These are phyloP conservation scores for Cairneyella variabilis DNA, from an alignment of 495 filamentous ascomycete genomes.

Conservation along the genomic window DNA sequence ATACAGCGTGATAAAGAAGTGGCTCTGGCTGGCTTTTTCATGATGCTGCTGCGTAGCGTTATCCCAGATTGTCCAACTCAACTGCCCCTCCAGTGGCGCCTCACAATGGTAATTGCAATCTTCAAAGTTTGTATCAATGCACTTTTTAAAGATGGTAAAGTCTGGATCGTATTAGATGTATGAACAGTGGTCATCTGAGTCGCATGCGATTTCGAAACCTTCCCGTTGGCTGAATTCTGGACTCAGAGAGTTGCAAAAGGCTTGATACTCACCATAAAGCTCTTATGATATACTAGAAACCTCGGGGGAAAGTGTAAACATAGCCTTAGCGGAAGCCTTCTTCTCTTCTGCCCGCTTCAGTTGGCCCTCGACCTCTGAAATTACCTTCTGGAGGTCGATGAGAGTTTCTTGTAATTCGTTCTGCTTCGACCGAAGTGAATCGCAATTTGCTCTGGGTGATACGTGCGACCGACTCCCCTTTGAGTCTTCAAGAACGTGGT, in stretches of 20 bases:
- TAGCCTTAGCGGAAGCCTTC: not conserved
- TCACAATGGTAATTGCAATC: conserved; percentile 9
- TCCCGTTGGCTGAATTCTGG: conserved; percentile 3
- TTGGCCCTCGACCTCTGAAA: not conserved
- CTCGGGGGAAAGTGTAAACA: not conserved
- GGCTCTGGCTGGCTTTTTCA: too few relatives aligned
- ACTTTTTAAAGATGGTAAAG: conserved; percentile 5
- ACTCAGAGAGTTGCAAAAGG: conserved; percentile 17
- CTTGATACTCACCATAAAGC: conserved; percentile 12
- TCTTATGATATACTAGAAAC: conserved; percentile 4
- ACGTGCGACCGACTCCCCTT: too few relatives aligned
- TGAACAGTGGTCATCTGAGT: not conserved
- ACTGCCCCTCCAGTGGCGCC: not conserved
- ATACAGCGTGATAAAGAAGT: not conserved
- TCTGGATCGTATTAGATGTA: conserved; percentile 16
- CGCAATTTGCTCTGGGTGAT: too few relatives aligned
- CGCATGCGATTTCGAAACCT: conserved; percentile 16
- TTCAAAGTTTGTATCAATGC: not conserved
- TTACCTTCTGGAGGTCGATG: too few relatives aligned
- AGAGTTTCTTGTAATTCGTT: too few relatives aligned
- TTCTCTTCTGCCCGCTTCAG: not conserved
- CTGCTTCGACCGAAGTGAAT: too few relatives aligned
- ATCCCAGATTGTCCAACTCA: too few relatives aligned
- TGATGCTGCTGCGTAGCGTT: too few relatives aligned
- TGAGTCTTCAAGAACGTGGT: too few relatives aligned